These are phyloP conservation scores for Helminthosporium solani DNA, from an alignment of 2,329 filamentous ascomycete genomes.

Conservation along the genomic window DNA sequence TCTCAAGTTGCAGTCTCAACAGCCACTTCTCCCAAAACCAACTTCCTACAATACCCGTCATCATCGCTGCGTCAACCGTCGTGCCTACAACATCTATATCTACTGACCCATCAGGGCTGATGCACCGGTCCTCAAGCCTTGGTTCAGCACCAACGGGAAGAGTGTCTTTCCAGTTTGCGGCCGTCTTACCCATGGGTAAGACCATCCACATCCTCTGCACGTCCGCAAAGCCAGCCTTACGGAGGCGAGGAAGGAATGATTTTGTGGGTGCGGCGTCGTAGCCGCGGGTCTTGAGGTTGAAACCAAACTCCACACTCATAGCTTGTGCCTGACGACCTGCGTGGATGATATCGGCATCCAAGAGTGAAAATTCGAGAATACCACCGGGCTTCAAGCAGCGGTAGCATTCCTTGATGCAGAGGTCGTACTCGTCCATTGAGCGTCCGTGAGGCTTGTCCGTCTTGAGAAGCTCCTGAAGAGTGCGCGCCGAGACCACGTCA, in stretches of 20 bases:
- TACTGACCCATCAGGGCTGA: constrained; percentile 38
- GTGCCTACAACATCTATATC: constrained; percentile 33
- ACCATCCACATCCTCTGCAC: constrained; percentile 86
- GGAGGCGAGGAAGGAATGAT: constrained; percentile 73
- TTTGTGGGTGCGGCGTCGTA: constrained; percentile 87
- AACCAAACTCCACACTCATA: constrained; percentile 87
- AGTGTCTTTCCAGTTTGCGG: constrained; percentile 40
- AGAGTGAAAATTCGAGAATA: constrained; percentile 84
- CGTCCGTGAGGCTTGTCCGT: constrained; percentile 53
- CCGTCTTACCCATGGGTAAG: constrained; percentile 70
- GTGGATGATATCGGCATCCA: constrained; percentile 88
- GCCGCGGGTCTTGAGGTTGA: constrained; percentile 82
- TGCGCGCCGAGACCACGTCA: constrained; percentile 86
- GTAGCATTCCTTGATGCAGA: constrained; percentile 80
- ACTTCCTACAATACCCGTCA: constrained; percentile 79
- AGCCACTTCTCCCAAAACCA: constrained; percentile 98
- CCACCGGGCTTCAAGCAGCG: constrained; percentile 91
- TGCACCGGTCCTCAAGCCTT: constrained; percentile 37
- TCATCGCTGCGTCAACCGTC: constrained; percentile 68
- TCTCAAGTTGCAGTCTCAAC: constrained; percentile 82
- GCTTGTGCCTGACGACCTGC: constrained; percentile 77
- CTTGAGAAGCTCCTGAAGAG: constrained; percentile 82
- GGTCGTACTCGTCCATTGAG: constrained; percentile 78
- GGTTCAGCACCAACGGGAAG: constrained; percentile 37
- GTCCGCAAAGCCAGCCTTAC: constrained; percentile 73